phyloP scores from a whole-genome alignment of 768 basidiomycete genomes.

The Pleurotus eryngii region DNA sequence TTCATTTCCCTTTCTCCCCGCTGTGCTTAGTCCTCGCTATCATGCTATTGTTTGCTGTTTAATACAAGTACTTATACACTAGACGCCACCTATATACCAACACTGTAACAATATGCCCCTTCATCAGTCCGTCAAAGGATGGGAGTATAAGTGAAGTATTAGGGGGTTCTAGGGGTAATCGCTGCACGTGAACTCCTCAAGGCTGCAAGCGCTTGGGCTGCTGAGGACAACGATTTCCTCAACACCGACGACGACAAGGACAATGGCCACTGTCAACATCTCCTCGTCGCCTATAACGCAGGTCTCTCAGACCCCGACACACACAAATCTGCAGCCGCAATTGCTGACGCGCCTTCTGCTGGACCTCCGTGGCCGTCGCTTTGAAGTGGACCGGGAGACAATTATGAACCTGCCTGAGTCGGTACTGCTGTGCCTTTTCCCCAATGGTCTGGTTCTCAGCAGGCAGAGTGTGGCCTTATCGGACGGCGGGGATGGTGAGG shows the following conservation, averaged over 20 bases:
- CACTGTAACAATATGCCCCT: too few species aligned
- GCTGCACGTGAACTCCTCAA: too few species aligned
- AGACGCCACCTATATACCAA: too few species aligned
- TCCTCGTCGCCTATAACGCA: slow-evolving; percentile 54
- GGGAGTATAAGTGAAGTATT: too few species aligned
- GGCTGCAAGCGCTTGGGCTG: neutral
- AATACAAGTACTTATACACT: too few species aligned
- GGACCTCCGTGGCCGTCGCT: slow-evolving; percentile 87
- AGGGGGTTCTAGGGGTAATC: too few species aligned
- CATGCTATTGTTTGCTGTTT: neutral
- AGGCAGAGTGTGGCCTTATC: slow-evolving; percentile 76
- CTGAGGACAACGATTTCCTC: neutral
- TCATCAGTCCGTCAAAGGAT: too few species aligned
- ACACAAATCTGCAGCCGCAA: slow-evolving; percentile 78
- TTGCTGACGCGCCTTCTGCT: slow-evolving; percentile 85
- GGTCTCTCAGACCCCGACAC: slow-evolving; percentile 61
- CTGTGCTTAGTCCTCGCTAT: neutral
- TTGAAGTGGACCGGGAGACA: slow-evolving; percentile 94
- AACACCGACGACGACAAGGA: neutral
- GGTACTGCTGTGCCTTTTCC: slow-evolving; percentile 93
- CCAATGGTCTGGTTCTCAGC: slow-evolving; percentile 92
- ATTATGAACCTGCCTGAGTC: slow-evolving; percentile 99
- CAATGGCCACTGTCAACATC: slow-evolving; percentile 39
- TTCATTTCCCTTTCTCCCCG: neutral
- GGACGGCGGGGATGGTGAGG: slow-evolving; percentile 71